These are phyloP conservation scores for Brasilioporus rufonigricans DNA, from an alignment of 768 basidiomycete species.

Conservation along the genomic window DNA sequence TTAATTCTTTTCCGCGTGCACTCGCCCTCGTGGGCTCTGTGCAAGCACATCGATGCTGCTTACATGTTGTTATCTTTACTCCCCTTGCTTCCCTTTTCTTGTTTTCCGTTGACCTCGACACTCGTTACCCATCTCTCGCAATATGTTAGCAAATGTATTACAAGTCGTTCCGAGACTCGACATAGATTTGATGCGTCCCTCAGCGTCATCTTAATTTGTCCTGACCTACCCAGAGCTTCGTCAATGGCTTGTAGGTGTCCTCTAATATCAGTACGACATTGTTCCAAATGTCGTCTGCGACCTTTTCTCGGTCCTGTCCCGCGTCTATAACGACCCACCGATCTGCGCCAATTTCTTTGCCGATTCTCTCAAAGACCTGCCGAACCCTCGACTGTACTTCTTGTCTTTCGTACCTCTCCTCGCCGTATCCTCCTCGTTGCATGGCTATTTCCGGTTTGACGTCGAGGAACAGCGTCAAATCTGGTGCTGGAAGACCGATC, in stretches of 20 bases:
- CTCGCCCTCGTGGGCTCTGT: constrained; percentile 4
- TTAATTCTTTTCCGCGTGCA: constrained; percentile 7
- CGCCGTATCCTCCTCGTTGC: constrained; percentile 76
- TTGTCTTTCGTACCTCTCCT: constrained; percentile 82
- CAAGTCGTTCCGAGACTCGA: constrained; percentile 10
- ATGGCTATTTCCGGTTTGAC: constrained; percentile 68
- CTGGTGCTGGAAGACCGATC: constrained; percentile 83
- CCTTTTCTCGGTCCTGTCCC: constrained; percentile 45
- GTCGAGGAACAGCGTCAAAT: constrained; percentile 85
- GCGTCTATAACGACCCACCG: constrained; percentile 65
- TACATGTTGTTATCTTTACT: constrained; percentile 7
- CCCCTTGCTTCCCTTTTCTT: constrained; percentile 12
- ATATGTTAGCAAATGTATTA: constrained; percentile 29
- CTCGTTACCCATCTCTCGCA: constrained; percentile 22
- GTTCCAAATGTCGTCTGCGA: constrained; percentile 56
- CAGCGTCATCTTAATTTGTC: background rate
- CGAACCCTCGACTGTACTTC: constrained; percentile 71
- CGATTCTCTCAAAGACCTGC: constrained; percentile 55
- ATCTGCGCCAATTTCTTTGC: constrained; percentile 43
- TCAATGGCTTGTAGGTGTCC: constrained; percentile 41
- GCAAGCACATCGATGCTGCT: constrained; percentile 8
- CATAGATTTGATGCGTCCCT: constrained; percentile 1
- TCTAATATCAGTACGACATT: constrained; percentile 41
- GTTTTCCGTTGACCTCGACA: constrained; percentile 1
- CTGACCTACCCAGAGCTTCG: constrained; percentile 46